Conservation (phyloP, 805 yeast genomes). For the Teunomyces lycoperdinae region DNA sequence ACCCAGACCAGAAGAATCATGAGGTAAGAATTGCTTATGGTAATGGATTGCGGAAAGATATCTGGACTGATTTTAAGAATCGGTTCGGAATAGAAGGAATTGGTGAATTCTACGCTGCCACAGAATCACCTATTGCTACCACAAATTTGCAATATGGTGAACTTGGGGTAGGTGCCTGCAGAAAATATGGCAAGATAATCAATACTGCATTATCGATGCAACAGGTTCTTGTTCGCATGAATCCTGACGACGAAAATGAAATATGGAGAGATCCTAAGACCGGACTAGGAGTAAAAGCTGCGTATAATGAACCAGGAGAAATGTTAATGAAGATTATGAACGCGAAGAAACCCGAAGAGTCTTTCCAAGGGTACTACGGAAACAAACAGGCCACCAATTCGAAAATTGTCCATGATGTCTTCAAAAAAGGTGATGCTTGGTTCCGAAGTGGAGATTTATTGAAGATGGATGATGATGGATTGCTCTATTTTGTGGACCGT, state of each 20-base stretch:
- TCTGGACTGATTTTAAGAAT: slow-evolving; percentile 77
- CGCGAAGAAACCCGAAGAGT: slow-evolving; percentile 59
- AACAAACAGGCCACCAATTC: slow-evolving; percentile 76
- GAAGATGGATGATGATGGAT: slow-evolving; percentile 61
- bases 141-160: slow-evolving; percentile 77
- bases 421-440: slow-evolving; percentile 86
- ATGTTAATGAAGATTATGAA: slow-evolving; percentile 71
- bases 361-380: slow-evolving; percentile 88
- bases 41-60: slow-evolving; percentile 85
- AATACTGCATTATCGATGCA: slow-evolving; percentile 49
- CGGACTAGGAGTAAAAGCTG: slow-evolving; percentile 60
- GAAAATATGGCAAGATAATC: slow-evolving; percentile 68
- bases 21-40: slow-evolving; percentile 73
- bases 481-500: slow-evolving; percentile 84
- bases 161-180: slow-evolving; percentile 83
- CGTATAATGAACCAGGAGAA: slow-evolving; percentile 76
- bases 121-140: slow-evolving; percentile 88
- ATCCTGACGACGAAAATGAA: slow-evolving; percentile 71
- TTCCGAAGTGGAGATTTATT: slow-evolving; percentile 85
- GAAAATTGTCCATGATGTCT: slow-evolving; percentile 71
- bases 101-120: slow-evolving; percentile 92
- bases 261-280: slow-evolving; percentile 64
- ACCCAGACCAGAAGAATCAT: slow-evolving; percentile 66
- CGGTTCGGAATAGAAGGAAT: slow-evolving; percentile 72
- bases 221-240: slow-evolving; percentile 69